A percentile compares a stretch with the other conserved stretches of the same genome.
Evolutionary conservation across 2,329 filamentous ascomycete genomes (phyloP).

Genomic region (Penicillium brevicompactum): DNA sequence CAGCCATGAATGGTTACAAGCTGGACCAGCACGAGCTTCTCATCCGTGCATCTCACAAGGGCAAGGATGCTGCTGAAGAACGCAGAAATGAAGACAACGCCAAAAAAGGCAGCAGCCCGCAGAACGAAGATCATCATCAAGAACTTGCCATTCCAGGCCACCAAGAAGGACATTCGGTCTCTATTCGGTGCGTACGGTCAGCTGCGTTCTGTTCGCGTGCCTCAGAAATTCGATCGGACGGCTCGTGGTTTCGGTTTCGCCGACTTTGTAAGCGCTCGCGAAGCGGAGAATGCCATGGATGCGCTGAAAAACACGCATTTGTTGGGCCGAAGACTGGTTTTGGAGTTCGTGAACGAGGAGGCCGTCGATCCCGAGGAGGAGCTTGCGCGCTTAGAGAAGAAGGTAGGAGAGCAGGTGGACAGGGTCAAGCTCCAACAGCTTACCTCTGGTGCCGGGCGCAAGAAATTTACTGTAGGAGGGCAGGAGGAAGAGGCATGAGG

Average conservation of each 20-base stretch:
- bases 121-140: slow-evolving; percentile 96
- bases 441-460: slow-evolving; percentile 71
- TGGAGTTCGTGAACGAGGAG: slow-evolving; percentile 90
- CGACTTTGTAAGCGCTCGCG: slow-evolving; percentile 87
- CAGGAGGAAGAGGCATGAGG: slow-evolving; percentile 60
- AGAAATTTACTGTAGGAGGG: slow-evolving; percentile 82
- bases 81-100: slow-evolving; percentile 78
- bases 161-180: slow-evolving; percentile 85
- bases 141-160: slow-evolving; percentile 94
- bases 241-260: slow-evolving; percentile 96
- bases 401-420: slow-evolving; percentile 86
- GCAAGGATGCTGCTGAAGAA: slow-evolving; percentile 83
- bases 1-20: slow-evolving; percentile 83
- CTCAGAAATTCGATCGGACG: slow-evolving; percentile 88
- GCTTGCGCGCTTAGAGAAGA: slow-evolving; percentile 95
- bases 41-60: slow-evolving; percentile 85
- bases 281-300: slow-evolving; percentile 88
- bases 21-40: slow-evolving; percentile 86
- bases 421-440: slow-evolving; percentile 89
- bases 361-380: slow-evolving; percentile 91
- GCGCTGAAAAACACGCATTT: slow-evolving; percentile 91
- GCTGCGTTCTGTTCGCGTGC: slow-evolving; percentile 86
- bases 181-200: slow-evolving; percentile 90
- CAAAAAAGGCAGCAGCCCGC: slow-evolving; percentile 73
- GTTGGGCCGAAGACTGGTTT: slow-evolving; percentile 81